A percentile compares a stretch with the other conserved stretches of the same genome.
Evolutionary conservation across 1,139 yeast species (phyloP).

Genomic region (Sugiyamaella castrensis): DNA sequence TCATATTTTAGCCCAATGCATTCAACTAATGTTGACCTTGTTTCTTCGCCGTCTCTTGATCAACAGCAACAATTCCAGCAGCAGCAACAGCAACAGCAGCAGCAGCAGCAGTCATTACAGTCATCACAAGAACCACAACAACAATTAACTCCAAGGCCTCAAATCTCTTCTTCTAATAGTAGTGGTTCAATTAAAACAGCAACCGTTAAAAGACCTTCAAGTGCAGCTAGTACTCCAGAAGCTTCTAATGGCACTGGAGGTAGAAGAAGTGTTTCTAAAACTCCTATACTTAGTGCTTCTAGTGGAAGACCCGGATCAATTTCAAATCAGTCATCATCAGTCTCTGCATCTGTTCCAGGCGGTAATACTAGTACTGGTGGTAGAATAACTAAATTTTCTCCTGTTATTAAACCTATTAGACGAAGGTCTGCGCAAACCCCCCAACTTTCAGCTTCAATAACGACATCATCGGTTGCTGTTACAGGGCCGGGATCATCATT

Average conservation of each 20-base stretch:
- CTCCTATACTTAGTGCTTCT: slow-evolving; percentile 18
- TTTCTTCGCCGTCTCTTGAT: slow-evolving; percentile 25
- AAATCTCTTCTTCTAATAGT: slow-evolving; percentile 14
- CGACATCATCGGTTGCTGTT: neutral
- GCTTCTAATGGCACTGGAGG: slow-evolving; percentile 16
- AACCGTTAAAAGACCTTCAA: slow-evolving; percentile 5
- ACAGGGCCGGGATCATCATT: neutral
- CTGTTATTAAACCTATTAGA: slow-evolving; percentile 17
- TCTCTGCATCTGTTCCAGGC: neutral
- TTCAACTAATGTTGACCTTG: slow-evolving; percentile 52
- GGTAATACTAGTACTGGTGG: slow-evolving; percentile 1
- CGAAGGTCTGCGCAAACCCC: slow-evolving; percentile 3
- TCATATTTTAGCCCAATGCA: slow-evolving; percentile 51
- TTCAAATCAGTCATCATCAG: slow-evolving; percentile 18
- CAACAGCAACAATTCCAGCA: slow-evolving; percentile 19
- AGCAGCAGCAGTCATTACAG: slow-evolving; percentile 7
- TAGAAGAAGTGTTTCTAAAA: slow-evolving; percentile 9
- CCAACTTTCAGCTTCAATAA: neutral
- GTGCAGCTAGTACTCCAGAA: slow-evolving; percentile 11
- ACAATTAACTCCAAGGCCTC: slow-evolving; percentile 7
- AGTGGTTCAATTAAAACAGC: slow-evolving; percentile 7
- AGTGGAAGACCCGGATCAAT: slow-evolving; percentile 21
- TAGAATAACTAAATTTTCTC: slow-evolving; percentile 17
- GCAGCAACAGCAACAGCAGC: slow-evolving; percentile 12
- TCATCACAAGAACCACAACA: slow-evolving; percentile 13